Base-by-base conservation (phyloP, 2,329 filamentous ascomycete genomes). In the Colletotrichum kahawae region DNA sequence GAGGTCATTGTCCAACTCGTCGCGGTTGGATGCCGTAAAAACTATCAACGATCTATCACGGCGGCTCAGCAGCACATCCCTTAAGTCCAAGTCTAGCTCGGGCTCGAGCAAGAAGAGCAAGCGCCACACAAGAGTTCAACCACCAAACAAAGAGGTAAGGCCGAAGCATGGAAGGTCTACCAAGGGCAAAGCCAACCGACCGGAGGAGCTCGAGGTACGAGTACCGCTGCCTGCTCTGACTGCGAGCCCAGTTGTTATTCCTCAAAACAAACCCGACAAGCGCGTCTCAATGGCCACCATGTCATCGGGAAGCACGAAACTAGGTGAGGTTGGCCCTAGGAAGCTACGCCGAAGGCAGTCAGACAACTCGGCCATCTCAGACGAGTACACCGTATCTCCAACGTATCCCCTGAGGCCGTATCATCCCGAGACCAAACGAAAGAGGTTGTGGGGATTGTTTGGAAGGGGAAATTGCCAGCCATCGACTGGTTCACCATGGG, bases 31-130 rank as follows among this genome's bases (percentile, higher is more conserved):
- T 65, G 87, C 88, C 2, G 84, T 90, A 74, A 82, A 83, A 70
- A 83, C 88, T 9, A 90, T 91, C 69, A 84, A 88, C 66, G 83
- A 84, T 18, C 81, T 90, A 31, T 89, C 88, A 3, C 71, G 78
- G 63, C 84, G 79, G 78, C 80, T 81, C 34, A 79, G 63, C 57
- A 77, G 70, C 43, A 68, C 77, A 56, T 33, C 62, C 13, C 9
- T 57, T 24, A 54, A 54, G 14, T 34, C 59, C 21, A 54, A 54
- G 21, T 31, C 57, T 9, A 69, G n/a, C 36, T 64, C 75, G 5
- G 34, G 60, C 10, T 31, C 65, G 18, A 64, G 31, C 9, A 64
- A 62, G 21, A 60, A 70, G 48, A 48, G 33, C 57, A 69, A 59
- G n/a, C 64, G 33, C n/a, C 36, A 62, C 16, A 73, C 65, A 54